phyloP scores from a whole-genome alignment of 257 asterid genomes.

The Ballota nigra region DNA sequence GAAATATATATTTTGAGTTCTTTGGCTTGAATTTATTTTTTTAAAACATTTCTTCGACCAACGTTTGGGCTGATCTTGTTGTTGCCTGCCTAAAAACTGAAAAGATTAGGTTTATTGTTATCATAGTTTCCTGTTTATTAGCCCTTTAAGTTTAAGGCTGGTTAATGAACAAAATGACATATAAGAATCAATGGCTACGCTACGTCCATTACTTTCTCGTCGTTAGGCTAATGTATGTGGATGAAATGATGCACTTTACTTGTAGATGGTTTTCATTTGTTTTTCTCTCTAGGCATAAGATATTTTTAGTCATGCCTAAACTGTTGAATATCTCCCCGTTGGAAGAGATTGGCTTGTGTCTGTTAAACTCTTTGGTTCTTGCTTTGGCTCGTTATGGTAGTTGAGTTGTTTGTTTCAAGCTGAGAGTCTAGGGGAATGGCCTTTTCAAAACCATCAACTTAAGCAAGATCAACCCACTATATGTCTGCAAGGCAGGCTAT shows the following conservation, averaged over 20 bases:
- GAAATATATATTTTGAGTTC: background rate
- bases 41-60: no score
- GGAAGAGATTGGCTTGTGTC: background rate
- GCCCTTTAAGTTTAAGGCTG: background rate
- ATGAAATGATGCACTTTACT: background rate
- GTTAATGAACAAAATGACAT: background rate
- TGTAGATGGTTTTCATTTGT: background rate
- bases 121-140: background rate
- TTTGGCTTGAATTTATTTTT: background rate
- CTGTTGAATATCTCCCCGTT: background rate
- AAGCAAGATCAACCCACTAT: background rate
- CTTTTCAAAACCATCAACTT: background rate
- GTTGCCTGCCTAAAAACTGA: slow-evolving; percentile 6
- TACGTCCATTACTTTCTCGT: background rate
- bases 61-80: background rate
- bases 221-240: background rate
- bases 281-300: slow-evolving; percentile 7
- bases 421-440: background rate
- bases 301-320: background rate
- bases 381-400: background rate
- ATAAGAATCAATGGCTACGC: background rate
- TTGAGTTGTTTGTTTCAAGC: background rate
- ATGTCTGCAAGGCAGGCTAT: background rate
- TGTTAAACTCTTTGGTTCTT: background rate
- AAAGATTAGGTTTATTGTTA: background rate